phyloP scores from a whole-genome alignment of 2,329 filamentous ascomycete genomes.

The Graphilbum sp. region DNA sequence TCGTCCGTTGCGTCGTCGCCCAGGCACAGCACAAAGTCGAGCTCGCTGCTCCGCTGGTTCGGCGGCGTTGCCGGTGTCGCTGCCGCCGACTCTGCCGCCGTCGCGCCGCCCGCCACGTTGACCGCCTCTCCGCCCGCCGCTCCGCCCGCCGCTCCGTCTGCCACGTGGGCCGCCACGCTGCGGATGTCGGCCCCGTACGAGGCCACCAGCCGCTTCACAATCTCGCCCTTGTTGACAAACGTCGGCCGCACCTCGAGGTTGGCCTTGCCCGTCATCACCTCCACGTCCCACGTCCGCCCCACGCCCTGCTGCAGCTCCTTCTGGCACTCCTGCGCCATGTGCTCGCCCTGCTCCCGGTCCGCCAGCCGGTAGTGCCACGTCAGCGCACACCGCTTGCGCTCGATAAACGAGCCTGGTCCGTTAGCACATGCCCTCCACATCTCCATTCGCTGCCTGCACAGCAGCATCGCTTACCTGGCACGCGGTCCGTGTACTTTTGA shows the following conservation, averaged over 20 bases:
- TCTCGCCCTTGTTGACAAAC: slow-evolving; percentile 97
- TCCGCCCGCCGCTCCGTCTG: too few relatives aligned
- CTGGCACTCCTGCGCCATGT: slow-evolving; percentile 67
- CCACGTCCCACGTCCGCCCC: slow-evolving; percentile 68
- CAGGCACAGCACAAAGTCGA: slow-evolving; percentile 79
- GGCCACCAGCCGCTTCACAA: slow-evolving; percentile 65
- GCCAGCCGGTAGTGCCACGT: slow-evolving; percentile 96
- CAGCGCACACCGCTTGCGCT: slow-evolving; percentile 82
- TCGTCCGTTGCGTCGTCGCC: slow-evolving; percentile 97
- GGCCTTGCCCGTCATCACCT: slow-evolving; percentile 93
- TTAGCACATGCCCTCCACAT: too few relatives aligned
- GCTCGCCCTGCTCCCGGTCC: slow-evolving; percentile 68
- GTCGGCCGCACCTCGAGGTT: slow-evolving; percentile 93
- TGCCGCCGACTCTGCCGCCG: too few relatives aligned
- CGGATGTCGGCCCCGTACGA: slow-evolving; percentile 42
- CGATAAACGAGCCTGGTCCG: slow-evolving; percentile 69
- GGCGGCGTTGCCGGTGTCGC: too few relatives aligned
- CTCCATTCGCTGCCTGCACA: too few relatives aligned
- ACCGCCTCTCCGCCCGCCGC: too few relatives aligned
- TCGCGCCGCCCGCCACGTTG: too few relatives aligned
- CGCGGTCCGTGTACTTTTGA: slow-evolving; percentile 73
- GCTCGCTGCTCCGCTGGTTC: slow-evolving; percentile 29
- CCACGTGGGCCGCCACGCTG: slow-evolving; percentile 15
- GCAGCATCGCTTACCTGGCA: slow-evolving; percentile 41
- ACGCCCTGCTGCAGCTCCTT: slow-evolving; percentile 66